These are phyloP conservation scores for Oldenlandia corymbosa DNA, from an alignment of 257 asterid genomes.

Conservation along the genomic window DNA sequence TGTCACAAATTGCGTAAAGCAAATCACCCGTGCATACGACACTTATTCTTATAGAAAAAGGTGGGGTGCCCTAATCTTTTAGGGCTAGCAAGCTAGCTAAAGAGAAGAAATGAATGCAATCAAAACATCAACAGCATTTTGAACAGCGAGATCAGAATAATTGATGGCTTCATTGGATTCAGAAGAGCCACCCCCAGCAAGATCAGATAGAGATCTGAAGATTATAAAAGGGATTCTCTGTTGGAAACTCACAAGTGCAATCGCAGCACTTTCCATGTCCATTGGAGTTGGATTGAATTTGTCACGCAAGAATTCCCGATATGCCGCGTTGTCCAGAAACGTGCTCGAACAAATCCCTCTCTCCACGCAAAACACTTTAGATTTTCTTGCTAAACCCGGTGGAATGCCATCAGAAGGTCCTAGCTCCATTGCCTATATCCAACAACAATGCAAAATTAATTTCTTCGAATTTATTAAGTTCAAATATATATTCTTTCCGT, in stretches of 20 bases:
- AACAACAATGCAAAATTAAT: background rate
- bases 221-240: slow-evolving; percentile 21
- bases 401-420: slow-evolving; percentile 15
- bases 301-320: slow-evolving; percentile 15
- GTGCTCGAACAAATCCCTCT: slow-evolving; percentile 22
- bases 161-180: slow-evolving; percentile 20
- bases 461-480: background rate
- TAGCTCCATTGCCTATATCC: slow-evolving; percentile 13
- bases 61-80: no score
- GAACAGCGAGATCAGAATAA: slow-evolving; percentile 22
- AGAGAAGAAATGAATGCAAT: slow-evolving; percentile 12
- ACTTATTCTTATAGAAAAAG: no score
- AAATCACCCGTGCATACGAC: no score
- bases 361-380: slow-evolving; percentile 16
- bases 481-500: no score
- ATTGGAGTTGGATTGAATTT: slow-evolving; percentile 28
- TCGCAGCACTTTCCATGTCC: slow-evolving; percentile 31
- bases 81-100: no score
- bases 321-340: slow-evolving; percentile 25
- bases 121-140: slow-evolving; percentile 14
- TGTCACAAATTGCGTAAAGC: no score
- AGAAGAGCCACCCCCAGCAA: slow-evolving; percentile 25
- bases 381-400: slow-evolving; percentile 13
- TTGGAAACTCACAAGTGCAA: slow-evolving; percentile 23
- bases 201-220: slow-evolving; percentile 23